phyloP scores from a whole-genome alignment of 257 asterid species.

The Dorcoceras hygrometricum region DNA sequence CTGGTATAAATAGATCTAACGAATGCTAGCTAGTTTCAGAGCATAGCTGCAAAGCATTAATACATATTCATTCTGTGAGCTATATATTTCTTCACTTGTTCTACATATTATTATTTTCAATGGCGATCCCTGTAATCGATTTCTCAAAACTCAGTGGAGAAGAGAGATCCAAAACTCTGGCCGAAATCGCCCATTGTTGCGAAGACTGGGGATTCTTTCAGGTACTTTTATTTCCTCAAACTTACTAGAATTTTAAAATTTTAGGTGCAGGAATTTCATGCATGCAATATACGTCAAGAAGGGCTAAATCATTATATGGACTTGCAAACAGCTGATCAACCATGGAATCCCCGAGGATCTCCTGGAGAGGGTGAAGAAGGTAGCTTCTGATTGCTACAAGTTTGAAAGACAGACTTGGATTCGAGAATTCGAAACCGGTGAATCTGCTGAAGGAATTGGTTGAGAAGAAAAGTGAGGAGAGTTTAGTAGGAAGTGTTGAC shows the following conservation, averaged over 20 bases:
- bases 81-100: too few species aligned
- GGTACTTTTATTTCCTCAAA: constrained; percentile 26
- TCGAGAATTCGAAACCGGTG: constrained; percentile 44
- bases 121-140: constrained; percentile 64
- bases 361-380: constrained; percentile 53
- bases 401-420: constrained; percentile 42
- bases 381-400: constrained; percentile 60
- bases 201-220: constrained; percentile 69
- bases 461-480: constrained; percentile 35
- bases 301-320: not conserved
- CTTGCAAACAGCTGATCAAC: constrained; percentile 38
- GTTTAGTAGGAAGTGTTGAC: constrained; percentile 37
- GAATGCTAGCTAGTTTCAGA: too few species aligned
- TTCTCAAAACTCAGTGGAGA: constrained; percentile 49
- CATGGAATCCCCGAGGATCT: constrained; percentile 64
- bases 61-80: too few species aligned
- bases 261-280: too few species aligned
- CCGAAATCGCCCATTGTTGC: constrained; percentile 47
- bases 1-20: not conserved
- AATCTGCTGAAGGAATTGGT: constrained; percentile 41
- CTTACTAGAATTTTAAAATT: too few species aligned
- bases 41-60: too few species aligned
- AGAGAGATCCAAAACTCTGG: constrained; percentile 43
- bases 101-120: constrained; percentile 7
- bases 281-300: not conserved